Evolutionary conservation across 352 stramenopile genomes (phyloP).

Genomic region (Globisporangium recalcitrans): DNA sequence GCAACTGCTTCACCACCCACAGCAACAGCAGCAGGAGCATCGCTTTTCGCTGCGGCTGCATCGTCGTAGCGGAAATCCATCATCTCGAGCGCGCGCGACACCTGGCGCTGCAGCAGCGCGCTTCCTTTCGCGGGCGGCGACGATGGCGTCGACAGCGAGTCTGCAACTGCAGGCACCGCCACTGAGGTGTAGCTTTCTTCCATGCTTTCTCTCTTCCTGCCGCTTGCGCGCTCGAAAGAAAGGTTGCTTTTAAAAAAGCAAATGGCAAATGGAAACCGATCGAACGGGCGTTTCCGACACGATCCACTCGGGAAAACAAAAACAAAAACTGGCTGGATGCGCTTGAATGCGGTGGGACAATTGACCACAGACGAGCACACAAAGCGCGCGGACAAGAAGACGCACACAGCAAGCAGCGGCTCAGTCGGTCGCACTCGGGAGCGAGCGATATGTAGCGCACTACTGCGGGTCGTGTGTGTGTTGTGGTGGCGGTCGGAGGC

Average conservation of each 20-base stretch:
- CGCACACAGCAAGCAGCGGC: not conserved
- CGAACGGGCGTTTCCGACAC: not conserved
- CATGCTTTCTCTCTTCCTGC: slow-evolving; percentile 1
- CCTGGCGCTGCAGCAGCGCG: slow-evolving; percentile 39
- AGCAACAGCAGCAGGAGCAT: not conserved
- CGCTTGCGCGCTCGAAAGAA: not conserved
- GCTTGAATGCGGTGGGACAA: not conserved
- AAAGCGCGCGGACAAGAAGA: too few relatives aligned
- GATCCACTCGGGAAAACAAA: not conserved
- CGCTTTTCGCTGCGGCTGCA: slow-evolving; percentile 3
- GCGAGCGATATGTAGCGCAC: not conserved
- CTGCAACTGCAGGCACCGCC: not conserved
- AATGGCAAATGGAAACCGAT: not conserved
- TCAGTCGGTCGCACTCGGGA: not conserved
- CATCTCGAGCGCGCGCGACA: slow-evolving; percentile 43
- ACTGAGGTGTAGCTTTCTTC: slow-evolving; percentile 1
- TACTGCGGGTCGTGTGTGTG: not conserved
- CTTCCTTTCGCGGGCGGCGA: slow-evolving; percentile 17
- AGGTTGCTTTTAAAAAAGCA: not conserved
- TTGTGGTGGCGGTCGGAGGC: not conserved
- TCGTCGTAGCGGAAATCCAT: slow-evolving; percentile 35
- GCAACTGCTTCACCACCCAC: slow-evolving; percentile 4
- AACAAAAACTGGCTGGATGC: not conserved
- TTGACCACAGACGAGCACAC: not conserved
- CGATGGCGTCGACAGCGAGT: slow-evolving; percentile 8